Percentiles rank a stretch among this genome's conserved stretches.
These are phyloP conservation scores for Citrus cavaleriei DNA, from an alignment of 345 rosid species.

Conservation along the genomic window DNA sequence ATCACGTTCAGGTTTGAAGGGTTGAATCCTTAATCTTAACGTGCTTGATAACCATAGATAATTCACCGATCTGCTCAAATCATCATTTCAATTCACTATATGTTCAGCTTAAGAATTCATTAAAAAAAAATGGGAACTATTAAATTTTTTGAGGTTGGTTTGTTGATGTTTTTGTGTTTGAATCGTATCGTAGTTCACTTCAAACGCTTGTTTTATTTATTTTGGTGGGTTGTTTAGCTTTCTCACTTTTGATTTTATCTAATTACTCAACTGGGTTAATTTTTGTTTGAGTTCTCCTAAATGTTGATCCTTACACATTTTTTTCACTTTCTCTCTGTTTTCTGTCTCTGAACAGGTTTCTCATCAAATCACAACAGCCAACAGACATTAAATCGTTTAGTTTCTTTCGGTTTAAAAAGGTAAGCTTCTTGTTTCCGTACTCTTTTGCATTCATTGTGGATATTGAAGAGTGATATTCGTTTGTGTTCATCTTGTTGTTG, in stretches of 20 bases:
- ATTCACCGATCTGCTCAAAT: not conserved
- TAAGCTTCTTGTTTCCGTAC: not conserved
- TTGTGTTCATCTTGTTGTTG: not conserved
- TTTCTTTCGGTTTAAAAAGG: not conserved
- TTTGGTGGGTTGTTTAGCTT: too few species aligned
- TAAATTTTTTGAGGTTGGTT: not conserved
- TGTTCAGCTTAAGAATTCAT: not conserved
- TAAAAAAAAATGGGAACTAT: too few species aligned
- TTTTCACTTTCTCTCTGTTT: not conserved
- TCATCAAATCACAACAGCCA: not conserved
- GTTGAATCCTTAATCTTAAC: not conserved
- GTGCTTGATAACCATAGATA: not conserved
- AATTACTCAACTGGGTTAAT: too few species aligned
- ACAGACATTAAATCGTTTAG: not conserved
- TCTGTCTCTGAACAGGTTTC: constrained; percentile 11
- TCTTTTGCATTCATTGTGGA: not conserved
- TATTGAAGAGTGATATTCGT: not conserved
- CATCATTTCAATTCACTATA: not conserved
- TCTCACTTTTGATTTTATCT: too few species aligned
- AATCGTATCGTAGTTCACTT: not conserved
- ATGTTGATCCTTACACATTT: too few species aligned
- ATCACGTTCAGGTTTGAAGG: not conserved
- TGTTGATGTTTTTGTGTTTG: not conserved
- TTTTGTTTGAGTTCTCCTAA: too few species aligned
- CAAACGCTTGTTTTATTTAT: not conserved